Evolutionary conservation across 2,329 filamentous ascomycete species (phyloP).

Genomic region (Pleoardoris graminearum): DNA sequence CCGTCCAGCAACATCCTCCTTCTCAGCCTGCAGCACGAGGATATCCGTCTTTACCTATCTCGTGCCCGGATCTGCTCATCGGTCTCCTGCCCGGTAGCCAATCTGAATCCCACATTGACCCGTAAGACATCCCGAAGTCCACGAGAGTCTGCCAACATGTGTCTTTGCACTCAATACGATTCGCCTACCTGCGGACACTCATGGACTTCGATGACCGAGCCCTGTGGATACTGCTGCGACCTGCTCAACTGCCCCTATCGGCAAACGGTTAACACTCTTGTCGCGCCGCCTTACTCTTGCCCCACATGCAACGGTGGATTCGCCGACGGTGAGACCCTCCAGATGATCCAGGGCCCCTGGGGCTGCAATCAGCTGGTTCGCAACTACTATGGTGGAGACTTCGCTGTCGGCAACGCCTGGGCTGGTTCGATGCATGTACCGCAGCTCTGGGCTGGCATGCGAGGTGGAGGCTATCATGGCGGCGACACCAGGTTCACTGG

Average conservation of each 20-base stretch:
- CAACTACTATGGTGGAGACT: slow-evolving; percentile 30
- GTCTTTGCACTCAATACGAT: slow-evolving; percentile 50
- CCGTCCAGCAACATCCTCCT: background rate
- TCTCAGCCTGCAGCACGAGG: background rate
- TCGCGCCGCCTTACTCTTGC: slow-evolving; percentile 33
- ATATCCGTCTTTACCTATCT: too few relatives aligned
- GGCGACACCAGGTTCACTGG: slow-evolving; percentile 4
- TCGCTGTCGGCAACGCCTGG: slow-evolving; percentile 30
- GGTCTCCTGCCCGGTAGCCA: background rate
- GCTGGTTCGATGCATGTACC: slow-evolving; percentile 21
- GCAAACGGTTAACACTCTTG: slow-evolving; percentile 29
- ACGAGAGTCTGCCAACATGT: slow-evolving; percentile 45
- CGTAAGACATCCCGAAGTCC: background rate
- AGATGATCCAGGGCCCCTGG: slow-evolving; percentile 40
- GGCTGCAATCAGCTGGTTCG: slow-evolving; percentile 38
- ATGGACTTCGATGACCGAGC: slow-evolving; percentile 53
- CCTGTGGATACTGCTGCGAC: slow-evolving; percentile 48
- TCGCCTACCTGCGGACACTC: slow-evolving; percentile 53
- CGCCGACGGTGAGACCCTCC: slow-evolving; percentile 32
- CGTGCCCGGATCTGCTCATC: too few relatives aligned
- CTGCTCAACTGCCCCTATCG: slow-evolving; percentile 49
- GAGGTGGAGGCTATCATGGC: slow-evolving; percentile 2
- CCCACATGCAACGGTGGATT: slow-evolving; percentile 35
- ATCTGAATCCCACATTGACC: background rate
- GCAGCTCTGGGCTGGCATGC: slow-evolving; percentile 18